Conservation (phyloP, 441 rosid genomes). For the Pelargonium cotyledonis region DNA sequence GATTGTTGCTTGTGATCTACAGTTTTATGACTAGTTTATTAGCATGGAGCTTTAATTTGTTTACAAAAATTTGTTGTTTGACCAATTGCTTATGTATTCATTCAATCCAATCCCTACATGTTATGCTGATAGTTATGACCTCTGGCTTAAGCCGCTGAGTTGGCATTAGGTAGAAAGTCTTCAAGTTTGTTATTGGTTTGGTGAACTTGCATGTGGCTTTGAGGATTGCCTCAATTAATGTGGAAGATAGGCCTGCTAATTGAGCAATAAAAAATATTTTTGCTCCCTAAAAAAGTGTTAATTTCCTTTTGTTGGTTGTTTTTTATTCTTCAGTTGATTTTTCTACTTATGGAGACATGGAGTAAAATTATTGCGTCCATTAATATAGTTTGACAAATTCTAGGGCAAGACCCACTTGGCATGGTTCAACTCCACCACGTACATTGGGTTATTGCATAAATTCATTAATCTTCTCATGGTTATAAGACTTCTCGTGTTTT, state of each 20-base stretch:
- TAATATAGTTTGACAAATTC: neutral
- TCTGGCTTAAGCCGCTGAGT: neutral
- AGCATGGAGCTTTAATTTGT: neutral
- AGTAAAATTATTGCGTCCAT: too few species aligned
- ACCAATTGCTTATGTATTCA: neutral
- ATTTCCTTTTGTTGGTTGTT: neutral
- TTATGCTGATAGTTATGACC: too few species aligned
- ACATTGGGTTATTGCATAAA: neutral
- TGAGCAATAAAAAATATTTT: neutral
- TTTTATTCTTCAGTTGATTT: neutral
- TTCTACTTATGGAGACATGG: neutral
- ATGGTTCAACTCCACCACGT: neutral
- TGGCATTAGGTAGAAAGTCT: conserved; percentile 1
- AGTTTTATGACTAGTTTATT: neutral
- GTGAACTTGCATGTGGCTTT: conserved; percentile 3
- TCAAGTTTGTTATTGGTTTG: neutral
- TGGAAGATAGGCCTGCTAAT: neutral
- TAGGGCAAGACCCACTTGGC: neutral
- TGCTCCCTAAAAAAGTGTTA: neutral
- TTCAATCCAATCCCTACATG: neutral
- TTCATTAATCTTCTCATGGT: neutral
- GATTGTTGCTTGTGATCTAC: neutral
- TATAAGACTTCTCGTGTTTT: neutral
- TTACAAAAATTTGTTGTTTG: neutral
- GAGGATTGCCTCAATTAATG: neutral